Percentiles rank a stretch among this genome's conserved stretches.
Evolutionary conservation across 176 grass and related monocot genomes (phyloP).

Genomic region (Olyra latifolia): DNA sequence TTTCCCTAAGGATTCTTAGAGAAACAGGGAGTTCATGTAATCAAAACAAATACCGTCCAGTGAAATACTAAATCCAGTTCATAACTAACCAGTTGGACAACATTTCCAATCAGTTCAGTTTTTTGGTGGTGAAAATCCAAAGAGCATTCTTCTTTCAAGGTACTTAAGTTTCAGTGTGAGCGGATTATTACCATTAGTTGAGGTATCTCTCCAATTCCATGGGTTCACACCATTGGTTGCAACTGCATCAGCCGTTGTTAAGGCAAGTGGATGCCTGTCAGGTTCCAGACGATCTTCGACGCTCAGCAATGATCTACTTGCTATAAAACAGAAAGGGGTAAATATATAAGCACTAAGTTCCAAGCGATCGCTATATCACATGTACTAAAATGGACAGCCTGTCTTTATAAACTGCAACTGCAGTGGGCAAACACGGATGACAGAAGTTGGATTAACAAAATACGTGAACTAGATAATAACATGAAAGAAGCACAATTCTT

Average conservation of each 20-base stretch:
- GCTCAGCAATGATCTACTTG: constrained; percentile 64
- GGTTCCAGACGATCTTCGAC: constrained; percentile 72
- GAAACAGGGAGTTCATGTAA: not conserved
- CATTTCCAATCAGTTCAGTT: constrained; percentile 5
- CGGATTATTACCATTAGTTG: constrained; percentile 64
- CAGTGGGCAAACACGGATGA: constrained; percentile 1
- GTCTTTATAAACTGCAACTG: constrained; percentile 7
- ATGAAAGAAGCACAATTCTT: constrained; percentile 8
- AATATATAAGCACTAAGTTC: not conserved
- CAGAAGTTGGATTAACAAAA: constrained; percentile 18
- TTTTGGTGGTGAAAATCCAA: not conserved
- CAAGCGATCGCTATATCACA: not conserved
- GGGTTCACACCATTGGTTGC: constrained; percentile 82
- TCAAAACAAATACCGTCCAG: constrained; percentile 22
- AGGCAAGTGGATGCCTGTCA: constrained; percentile 67
- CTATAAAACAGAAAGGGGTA: constrained; percentile 47
- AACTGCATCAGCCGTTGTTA: constrained; percentile 71
- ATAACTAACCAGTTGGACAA: constrained; percentile 2
- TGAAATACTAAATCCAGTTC: constrained; percentile 11
- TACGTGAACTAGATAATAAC: constrained; percentile 2
- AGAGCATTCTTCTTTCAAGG: not conserved
- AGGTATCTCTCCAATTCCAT: constrained; percentile 97
- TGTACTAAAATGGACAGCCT: not conserved
- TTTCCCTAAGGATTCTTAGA: constrained; percentile 13
- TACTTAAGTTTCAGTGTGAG: not conserved